A percentile compares a stretch with the other conserved stretches of the same genome.
Conservation (phyloP, 768 basidiomycete species). For the Paxillus ammoniavirescens region DNA sequence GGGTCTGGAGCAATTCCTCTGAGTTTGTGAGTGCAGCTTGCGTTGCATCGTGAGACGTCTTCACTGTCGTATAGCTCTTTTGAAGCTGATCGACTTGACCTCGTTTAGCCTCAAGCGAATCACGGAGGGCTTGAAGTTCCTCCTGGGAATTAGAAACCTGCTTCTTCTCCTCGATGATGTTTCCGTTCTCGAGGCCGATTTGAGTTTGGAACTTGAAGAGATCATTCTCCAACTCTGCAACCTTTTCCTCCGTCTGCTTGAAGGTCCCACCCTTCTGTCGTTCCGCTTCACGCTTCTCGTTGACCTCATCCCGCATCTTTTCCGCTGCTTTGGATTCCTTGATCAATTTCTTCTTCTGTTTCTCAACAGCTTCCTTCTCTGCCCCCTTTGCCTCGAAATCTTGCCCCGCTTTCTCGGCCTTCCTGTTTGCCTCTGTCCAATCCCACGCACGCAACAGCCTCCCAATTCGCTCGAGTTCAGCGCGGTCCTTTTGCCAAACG, state of each 20-base stretch:
- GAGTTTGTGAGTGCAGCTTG: conserved; percentile 63
- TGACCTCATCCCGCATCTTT: conserved; percentile 61
- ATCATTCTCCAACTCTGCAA: conserved; percentile 73
- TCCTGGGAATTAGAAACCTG: conserved; percentile 50
- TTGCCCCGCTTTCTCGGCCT: conserved; percentile 51
- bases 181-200: conserved; percentile 73
- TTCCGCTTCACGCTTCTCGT: conserved; percentile 80
- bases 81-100: conserved; percentile 55
- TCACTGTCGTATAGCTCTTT: conserved; percentile 56
- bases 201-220: conserved; percentile 83
- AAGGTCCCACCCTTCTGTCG: conserved; percentile 91
- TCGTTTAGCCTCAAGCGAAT: conserved; percentile 57
- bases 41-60: conserved; percentile 63
- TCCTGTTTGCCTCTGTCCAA: conserved; percentile 65
- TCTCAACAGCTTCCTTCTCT: conserved; percentile 47
- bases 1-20: conserved; percentile 93
- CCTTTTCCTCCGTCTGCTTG: conserved; percentile 80
- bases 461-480: conserved; percentile 84
- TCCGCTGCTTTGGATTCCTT: conserved; percentile 65
- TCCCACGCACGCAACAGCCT: conserved; percentile 86
- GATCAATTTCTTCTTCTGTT: conserved; percentile 46
- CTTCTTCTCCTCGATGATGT: conserved; percentile 76
- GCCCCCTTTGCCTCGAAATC: conserved; percentile 52
- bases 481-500: conserved; percentile 83
- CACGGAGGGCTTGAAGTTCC: conserved; percentile 61